Evolutionary conservation across 441 rosid genomes (phyloP).

Genomic region (Gossypium schwendimanii): DNA sequence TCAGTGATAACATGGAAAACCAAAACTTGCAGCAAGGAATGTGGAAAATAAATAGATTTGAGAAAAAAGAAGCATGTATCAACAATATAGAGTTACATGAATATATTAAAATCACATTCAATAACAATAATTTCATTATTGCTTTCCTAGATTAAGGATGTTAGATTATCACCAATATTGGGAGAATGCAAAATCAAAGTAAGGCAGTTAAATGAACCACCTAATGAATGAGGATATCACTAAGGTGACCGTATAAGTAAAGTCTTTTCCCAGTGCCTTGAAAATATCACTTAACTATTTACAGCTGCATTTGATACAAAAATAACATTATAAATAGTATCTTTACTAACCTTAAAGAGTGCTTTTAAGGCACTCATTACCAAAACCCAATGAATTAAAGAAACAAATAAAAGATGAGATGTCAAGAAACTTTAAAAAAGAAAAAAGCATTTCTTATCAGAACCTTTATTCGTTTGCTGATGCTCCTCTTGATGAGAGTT

Average conservation of each 20-base stretch:
- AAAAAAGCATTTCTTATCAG: neutral
- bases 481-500: constrained; percentile 42
- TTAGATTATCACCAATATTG: neutral
- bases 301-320: neutral
- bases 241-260: neutral
- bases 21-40: neutral
- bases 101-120: neutral
- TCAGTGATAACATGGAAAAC: neutral
- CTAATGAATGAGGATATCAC: neutral
- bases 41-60: neutral
- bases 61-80: neutral
- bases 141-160: neutral
- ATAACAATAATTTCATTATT: neutral
- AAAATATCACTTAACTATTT: neutral
- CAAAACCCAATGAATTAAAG: neutral
- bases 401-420: neutral
- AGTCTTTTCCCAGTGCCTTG: neutral
- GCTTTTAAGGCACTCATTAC: neutral
- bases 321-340: neutral
- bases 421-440: neutral
- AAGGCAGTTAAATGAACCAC: neutral
- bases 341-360: neutral
- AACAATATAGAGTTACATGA: neutral
- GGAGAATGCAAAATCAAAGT: neutral
- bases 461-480: constrained; percentile 40